Evolutionary conservation across 139 green algal genomes (phyloP).

Genomic region (Tetradesmus lagerheimii): DNA sequence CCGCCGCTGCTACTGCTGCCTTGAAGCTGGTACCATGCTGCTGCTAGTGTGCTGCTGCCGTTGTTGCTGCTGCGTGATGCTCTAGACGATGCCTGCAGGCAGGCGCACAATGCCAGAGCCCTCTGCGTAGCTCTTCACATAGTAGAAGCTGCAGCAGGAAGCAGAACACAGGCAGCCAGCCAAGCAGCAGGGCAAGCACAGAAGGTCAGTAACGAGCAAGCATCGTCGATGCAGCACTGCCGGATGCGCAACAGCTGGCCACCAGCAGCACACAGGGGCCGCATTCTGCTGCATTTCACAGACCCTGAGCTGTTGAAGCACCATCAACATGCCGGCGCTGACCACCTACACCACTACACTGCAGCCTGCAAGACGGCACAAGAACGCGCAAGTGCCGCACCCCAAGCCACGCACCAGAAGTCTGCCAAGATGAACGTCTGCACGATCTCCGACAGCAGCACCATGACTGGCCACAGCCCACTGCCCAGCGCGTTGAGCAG

Average conservation of each 20-base stretch:
- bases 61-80: constrained; percentile 1
- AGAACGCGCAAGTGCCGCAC: not conserved
- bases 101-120: constrained; percentile 92
- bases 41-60: constrained; percentile 6
- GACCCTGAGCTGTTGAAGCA: no score
- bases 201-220: no score
- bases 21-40: not conserved
- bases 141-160: constrained; percentile 88
- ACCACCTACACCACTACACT: not conserved
- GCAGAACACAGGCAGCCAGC: not conserved
- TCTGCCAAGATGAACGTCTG: constrained; percentile 99
- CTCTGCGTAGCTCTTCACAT: constrained; percentile 94
- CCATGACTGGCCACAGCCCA: constrained; percentile 97
- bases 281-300: not conserved
- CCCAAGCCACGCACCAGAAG: constrained; percentile 85
- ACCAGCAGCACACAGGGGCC: not conserved
- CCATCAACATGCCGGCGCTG: no score
- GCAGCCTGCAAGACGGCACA: not conserved
- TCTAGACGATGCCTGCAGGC: constrained; percentile 86
- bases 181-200: no score
- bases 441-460: constrained; percentile 96
- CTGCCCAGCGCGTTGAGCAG: constrained; percentile 87
- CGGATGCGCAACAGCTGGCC: no score
- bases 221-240: no score
- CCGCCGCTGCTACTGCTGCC: constrained; percentile 5